These are phyloP conservation scores for Suhomyces kunorum DNA, from an alignment of 1,139 yeast genomes.

Conservation along the genomic window DNA sequence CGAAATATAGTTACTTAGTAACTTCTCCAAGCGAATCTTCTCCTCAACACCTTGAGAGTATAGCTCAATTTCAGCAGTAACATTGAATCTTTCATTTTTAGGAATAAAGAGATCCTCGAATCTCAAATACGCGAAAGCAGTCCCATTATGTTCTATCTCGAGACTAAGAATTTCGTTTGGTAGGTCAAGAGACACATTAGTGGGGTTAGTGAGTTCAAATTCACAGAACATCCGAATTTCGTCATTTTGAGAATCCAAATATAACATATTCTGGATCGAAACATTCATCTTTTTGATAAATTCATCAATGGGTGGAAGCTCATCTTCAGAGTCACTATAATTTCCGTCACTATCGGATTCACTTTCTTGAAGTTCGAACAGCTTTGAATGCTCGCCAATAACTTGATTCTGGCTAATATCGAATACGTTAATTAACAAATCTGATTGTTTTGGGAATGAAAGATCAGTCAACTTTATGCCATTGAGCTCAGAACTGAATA, in stretches of 20 bases:
- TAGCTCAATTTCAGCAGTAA: slow-evolving; percentile 19
- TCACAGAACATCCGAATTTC: slow-evolving; percentile 29
- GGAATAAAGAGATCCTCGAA: slow-evolving; percentile 22
- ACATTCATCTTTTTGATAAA: slow-evolving; percentile 19
- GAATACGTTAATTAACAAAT: not conserved
- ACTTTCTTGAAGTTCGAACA: not conserved
- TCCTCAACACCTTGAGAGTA: slow-evolving; percentile 14
- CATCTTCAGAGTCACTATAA: not conserved
- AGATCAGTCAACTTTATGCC: slow-evolving; percentile 8
- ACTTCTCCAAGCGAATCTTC: slow-evolving; percentile 19
- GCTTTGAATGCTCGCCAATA: not conserved
- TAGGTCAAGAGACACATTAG: slow-evolving; percentile 26
- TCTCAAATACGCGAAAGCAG: slow-evolving; percentile 20
- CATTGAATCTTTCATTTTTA: slow-evolving; percentile 16
- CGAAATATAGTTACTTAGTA: slow-evolving; percentile 27
- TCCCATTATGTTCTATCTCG: slow-evolving; percentile 21
- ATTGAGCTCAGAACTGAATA: slow-evolving; percentile 12
- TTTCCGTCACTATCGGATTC: not conserved
- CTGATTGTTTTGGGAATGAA: slow-evolving; percentile 2
- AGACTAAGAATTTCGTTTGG: slow-evolving; percentile 21
- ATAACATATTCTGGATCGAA: slow-evolving; percentile 25
- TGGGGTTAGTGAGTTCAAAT: slow-evolving; percentile 42
- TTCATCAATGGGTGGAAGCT: slow-evolving; percentile 3
- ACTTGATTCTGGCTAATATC: not conserved
- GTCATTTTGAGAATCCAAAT: slow-evolving; percentile 25